Percentiles rank a stretch among this genome's conserved stretches.
phyloP scores from a whole-genome alignment of 192 early-diverging fungal species.

The Funneliformis mosseae region DNA sequence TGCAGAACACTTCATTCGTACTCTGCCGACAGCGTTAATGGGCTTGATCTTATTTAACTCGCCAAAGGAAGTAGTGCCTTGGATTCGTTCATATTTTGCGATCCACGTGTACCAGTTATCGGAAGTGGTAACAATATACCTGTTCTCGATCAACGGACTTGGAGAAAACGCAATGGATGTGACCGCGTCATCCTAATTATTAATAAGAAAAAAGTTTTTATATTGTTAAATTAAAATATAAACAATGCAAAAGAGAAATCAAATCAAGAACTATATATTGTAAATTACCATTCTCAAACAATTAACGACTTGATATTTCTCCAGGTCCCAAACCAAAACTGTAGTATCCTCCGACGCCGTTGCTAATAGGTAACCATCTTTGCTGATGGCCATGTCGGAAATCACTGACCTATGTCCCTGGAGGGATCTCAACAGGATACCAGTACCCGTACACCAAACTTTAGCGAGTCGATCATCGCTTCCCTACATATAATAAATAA shows the following conservation, averaged over 20 bases:
- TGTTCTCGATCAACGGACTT: background rate
- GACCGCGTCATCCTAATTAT: background rate
- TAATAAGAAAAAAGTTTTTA: background rate
- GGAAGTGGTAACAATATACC: background rate
- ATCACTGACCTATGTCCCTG: background rate
- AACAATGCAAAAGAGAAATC: background rate
- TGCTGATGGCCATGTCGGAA: background rate
- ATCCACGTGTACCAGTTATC: background rate
- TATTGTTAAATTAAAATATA: no score
- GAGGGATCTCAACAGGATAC: background rate
- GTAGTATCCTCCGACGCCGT: background rate
- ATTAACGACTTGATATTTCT: background rate
- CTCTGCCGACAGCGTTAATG: background rate
- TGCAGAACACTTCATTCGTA: constrained; percentile 52
- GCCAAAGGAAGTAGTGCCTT: background rate
- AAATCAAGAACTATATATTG: background rate
- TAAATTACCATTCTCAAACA: background rate
- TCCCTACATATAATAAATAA: background rate
- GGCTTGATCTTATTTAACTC: background rate
- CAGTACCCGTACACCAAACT: background rate
- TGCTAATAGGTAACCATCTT: background rate
- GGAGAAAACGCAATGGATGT: background rate
- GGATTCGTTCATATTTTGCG: background rate
- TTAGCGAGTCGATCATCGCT: background rate
- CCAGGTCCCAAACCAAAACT: background rate